phyloP scores from a whole-genome alignment of 306 rosid species.

The Cicer cuneatum region DNA sequence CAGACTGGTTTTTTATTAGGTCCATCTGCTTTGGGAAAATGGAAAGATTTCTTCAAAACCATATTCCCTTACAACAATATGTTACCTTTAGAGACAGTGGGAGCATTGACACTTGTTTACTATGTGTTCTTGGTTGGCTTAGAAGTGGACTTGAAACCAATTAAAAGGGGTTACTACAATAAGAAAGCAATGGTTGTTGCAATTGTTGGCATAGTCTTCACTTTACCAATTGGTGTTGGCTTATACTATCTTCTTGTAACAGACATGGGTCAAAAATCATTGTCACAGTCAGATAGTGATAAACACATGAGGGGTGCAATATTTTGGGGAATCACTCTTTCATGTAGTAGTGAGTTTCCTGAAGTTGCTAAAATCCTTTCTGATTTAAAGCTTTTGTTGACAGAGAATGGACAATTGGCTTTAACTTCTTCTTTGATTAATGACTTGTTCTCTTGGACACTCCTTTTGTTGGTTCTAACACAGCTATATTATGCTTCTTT shows the following conservation, averaged over 20 bases:
- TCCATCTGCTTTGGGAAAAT: conserved; percentile 44
- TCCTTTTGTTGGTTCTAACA: conserved; percentile 14
- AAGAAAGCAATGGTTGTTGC: conserved; percentile 42
- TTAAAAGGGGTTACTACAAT: conserved; percentile 7
- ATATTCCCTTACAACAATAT: conserved; percentile 25
- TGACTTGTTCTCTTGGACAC: conserved; percentile 43
- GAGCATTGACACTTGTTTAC: conserved; percentile 44
- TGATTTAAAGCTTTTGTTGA: conserved; percentile 46
- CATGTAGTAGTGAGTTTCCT: conserved; percentile 51
- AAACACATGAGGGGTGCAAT: conserved; percentile 39
- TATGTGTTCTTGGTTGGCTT: conserved; percentile 51
- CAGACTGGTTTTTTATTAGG: conserved; percentile 52
- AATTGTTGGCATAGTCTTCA: conserved; percentile 10
- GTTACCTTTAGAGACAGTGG: conserved; percentile 44
- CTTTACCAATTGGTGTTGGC: conserved; percentile 38
- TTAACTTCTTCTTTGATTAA: conserved; percentile 43
- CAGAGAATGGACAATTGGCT: conserved; percentile 54
- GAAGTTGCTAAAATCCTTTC: conserved; percentile 50
- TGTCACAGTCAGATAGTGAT: background rate
- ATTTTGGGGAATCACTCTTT: conserved; percentile 50
- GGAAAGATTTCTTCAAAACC: background rate
- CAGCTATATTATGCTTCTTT: background rate
- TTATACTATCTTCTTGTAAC: conserved; percentile 48
- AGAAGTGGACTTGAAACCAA: conserved; percentile 47
- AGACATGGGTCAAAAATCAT: conserved; percentile 32